phyloP scores from a whole-genome alignment of 164 flowering plant genomes.

The Echeveria elegans region DNA sequence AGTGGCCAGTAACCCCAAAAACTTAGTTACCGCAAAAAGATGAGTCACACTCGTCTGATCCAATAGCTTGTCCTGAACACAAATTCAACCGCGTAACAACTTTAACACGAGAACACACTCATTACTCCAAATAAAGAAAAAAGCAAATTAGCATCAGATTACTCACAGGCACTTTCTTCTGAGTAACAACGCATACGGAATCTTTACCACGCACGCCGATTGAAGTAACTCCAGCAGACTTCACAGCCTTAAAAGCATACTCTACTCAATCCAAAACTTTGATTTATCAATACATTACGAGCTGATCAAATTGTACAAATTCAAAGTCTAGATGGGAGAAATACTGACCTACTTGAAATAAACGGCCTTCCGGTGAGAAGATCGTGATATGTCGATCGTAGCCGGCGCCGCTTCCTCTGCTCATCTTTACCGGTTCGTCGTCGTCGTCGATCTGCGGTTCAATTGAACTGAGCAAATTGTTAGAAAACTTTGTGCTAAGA shows the following conservation, averaged over 20 bases:
- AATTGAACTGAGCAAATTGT: not conserved
- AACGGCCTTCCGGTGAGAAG: conserved; percentile 96
- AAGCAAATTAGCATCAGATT: not conserved
- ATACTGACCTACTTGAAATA: conserved; percentile 77
- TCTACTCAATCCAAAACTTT: conserved; percentile 30
- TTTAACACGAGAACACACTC: not conserved
- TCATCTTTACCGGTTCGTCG: conserved; percentile 28
- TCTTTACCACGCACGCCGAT: conserved; percentile 93
- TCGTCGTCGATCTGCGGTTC: conserved; percentile 3
- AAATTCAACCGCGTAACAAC: not conserved
- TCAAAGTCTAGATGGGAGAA: not conserved
- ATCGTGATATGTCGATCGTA: conserved; percentile 98
- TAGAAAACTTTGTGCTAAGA: conserved; percentile 1
- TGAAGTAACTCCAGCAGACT: conserved; percentile 78
- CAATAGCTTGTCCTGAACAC: conserved; percentile 86
- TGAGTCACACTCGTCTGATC: conserved; percentile 90
- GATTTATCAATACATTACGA: not conserved
- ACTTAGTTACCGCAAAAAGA: conserved; percentile 81
- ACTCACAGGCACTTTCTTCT: conserved; percentile 96
- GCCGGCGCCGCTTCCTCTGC: conserved; percentile 94
- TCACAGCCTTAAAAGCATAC: conserved; percentile 96
- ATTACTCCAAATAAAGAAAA: not conserved
- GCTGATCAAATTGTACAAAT: not conserved
- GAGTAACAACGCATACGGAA: conserved; percentile 90
- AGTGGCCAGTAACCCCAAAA: conserved; percentile 82